These are phyloP conservation scores for Austroboletus eburneus DNA, from an alignment of 768 basidiomycete species.

Conservation along the genomic window DNA sequence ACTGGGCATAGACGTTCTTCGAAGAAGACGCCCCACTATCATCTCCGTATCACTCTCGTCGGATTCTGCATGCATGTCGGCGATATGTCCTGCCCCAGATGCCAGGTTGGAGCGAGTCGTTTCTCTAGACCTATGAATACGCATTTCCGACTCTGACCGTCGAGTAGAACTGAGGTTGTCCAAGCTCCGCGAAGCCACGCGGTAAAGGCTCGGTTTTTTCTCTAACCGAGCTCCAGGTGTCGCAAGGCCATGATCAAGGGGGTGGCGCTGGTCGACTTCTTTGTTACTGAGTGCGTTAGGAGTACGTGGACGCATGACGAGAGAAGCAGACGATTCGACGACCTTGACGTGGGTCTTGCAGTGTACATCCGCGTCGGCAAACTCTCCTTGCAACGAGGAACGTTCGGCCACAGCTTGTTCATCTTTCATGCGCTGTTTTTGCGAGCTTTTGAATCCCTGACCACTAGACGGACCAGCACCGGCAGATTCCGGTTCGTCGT, in stretches of 20 bases:
- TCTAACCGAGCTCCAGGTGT: conserved; percentile 8
- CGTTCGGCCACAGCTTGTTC: neutral
- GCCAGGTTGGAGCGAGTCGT: conserved; percentile 5
- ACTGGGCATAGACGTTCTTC: conserved; percentile 69
- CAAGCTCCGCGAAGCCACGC: conserved; percentile 61
- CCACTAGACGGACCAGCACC: conserved; percentile 17
- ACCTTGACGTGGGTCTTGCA: conserved; percentile 10
- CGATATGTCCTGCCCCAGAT: conserved; percentile 11
- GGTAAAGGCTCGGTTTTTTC: conserved; percentile 46
- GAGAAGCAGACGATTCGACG: conserved; percentile 7
- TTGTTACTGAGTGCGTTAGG: conserved; percentile 10
- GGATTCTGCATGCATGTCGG: conserved; percentile 12
- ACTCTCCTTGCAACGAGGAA: too few species aligned
- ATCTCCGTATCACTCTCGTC: conserved; percentile 22
- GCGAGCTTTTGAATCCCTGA: conserved; percentile 3
- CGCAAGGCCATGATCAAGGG: conserved; percentile 3
- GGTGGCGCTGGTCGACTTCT: neutral
- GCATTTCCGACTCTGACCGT: conserved; percentile 25
- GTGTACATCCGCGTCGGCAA: too few species aligned
- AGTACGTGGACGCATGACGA: conserved; percentile 15
- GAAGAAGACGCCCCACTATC: conserved; percentile 41
- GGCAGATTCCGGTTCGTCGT: conserved; percentile 27
- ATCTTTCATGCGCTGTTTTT: conserved; percentile 11
- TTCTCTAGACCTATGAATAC: conserved; percentile 17
- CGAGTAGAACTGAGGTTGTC: conserved; percentile 44